Percentiles rank a stretch among this genome's conserved stretches.
Conservation (phyloP, 2,329 filamentous ascomycete genomes). For the Ambrosiella beaveri region DNA sequence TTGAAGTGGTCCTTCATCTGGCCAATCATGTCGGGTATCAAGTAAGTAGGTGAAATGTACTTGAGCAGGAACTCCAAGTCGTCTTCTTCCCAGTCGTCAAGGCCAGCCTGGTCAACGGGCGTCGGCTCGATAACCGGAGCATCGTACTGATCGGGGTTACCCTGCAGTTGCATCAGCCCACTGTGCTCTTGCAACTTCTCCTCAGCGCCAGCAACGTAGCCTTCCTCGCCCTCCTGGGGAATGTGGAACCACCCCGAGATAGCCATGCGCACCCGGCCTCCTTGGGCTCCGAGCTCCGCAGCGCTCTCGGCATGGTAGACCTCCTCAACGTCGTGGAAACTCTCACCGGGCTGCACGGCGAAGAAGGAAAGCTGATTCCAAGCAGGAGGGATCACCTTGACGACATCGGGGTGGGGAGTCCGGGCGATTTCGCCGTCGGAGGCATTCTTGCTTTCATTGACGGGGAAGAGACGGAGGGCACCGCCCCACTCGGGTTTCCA, state of each 20-base stretch:
- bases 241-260: conserved; percentile 99
- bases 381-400: conserved; percentile 73
- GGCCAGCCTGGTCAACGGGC: conserved; percentile 24
- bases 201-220: conserved; percentile 74
- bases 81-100: conserved; percentile 49
- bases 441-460: conserved; percentile 39
- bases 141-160: conserved; percentile 81
- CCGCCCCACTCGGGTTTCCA: conserved; percentile 92
- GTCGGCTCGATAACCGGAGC: conserved; percentile 49
- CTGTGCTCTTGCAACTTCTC: conserved; percentile 79
- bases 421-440: conserved; percentile 58
- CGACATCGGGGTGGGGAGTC: conserved; percentile 62
- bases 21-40: conserved; percentile 80
- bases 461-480: conserved; percentile 72
- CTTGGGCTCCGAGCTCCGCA: conserved; percentile 47
- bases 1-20: conserved; percentile 65
- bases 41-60: conserved; percentile 77
- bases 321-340: conserved; percentile 97
- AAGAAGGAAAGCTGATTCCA: conserved; percentile 99
- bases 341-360: conserved; percentile 93
- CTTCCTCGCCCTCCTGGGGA: conserved; percentile 82
- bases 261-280: conserved; percentile 78
- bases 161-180: conserved; percentile 80
- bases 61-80: conserved; percentile 82
- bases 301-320: conserved; percentile 57